A percentile compares a stretch with the other conserved stretches of the same genome.
These are phyloP conservation scores for Asterionellopsis glacialis DNA, from an alignment of 108 stramenopile species.

Conservation along the genomic window DNA sequence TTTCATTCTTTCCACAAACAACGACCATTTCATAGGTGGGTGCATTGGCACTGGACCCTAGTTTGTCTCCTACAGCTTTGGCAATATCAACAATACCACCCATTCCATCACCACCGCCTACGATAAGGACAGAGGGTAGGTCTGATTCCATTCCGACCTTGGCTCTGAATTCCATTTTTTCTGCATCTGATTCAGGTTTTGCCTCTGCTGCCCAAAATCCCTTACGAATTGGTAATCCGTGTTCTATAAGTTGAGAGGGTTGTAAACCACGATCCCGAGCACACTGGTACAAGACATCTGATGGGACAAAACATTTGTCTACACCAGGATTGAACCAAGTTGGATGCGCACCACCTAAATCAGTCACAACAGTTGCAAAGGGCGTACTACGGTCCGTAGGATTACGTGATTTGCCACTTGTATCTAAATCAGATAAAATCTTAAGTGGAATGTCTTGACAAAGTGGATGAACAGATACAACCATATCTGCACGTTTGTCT, in stretches of 20 bases:
- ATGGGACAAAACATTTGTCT: constrained; percentile 92
- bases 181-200: neutral
- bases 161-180: constrained; percentile 34
- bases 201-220: constrained; percentile 76
- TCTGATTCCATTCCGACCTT: constrained; percentile 59
- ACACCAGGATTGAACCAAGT: constrained; percentile 90
- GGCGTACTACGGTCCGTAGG: constrained; percentile 48
- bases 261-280: constrained; percentile 52
- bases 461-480: constrained; percentile 94
- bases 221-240: constrained; percentile 92
- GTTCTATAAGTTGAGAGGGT: constrained; percentile 61
- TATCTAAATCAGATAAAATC: constrained; percentile 58
- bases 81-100: constrained; percentile 87
- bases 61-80: constrained; percentile 48
- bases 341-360: constrained; percentile 91
- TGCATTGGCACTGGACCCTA: constrained; percentile 25
- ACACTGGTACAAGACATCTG: constrained; percentile 58
- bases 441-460: constrained; percentile 89
- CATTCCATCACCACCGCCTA: constrained; percentile 96
- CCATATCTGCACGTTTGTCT: constrained; percentile 74
- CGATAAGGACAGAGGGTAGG: constrained; percentile 80
- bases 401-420: constrained; percentile 22
- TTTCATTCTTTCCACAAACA: constrained; percentile 91
- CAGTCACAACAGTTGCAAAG: constrained; percentile 96
- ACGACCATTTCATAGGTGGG: constrained; percentile 84